phyloP scores from a whole-genome alignment of 2,329 filamentous ascomycete species.

The Hypoxylon sp. region DNA sequence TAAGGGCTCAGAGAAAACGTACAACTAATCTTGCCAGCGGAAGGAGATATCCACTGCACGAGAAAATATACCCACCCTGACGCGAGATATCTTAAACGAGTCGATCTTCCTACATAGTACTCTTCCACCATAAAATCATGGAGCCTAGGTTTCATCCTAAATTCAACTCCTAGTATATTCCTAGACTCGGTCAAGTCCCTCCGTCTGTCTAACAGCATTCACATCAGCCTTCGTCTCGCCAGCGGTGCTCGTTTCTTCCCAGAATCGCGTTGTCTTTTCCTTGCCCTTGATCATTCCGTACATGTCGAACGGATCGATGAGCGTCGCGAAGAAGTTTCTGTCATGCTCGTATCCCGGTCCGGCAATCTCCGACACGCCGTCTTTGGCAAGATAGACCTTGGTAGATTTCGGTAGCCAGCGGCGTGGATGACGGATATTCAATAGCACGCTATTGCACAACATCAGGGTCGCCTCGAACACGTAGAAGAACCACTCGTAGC shows the following conservation, averaged over 20 bases:
- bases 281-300: slow-evolving; percentile 51
- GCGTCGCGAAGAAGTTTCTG: slow-evolving; percentile 56
- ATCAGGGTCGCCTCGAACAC: slow-evolving; percentile 67
- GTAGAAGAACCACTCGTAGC: slow-evolving; percentile 70
- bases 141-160: neutral
- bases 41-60: slow-evolving; percentile 1
- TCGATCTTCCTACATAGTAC: slow-evolving; percentile 5
- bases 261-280: slow-evolving; percentile 53
- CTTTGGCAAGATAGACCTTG: slow-evolving; percentile 62
- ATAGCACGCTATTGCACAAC: slow-evolving; percentile 62
- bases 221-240: slow-evolving; percentile 7
- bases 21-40: neutral
- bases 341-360: slow-evolving; percentile 63
- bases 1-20: slow-evolving; percentile 1
- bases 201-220: neutral
- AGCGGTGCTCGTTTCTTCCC: slow-evolving; percentile 46
- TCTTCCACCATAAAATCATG: neutral
- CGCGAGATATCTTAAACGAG: slow-evolving; percentile 2
- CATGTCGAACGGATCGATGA: slow-evolving; percentile 58
- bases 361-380: slow-evolving; percentile 62
- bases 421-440: slow-evolving; percentile 65
- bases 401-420: slow-evolving; percentile 61
- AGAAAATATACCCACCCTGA: neutral
- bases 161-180: neutral
- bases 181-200: slow-evolving; percentile 5